phyloP scores from a whole-genome alignment of 352 stramenopile genomes.

The Phytopythium kandeliae region DNA sequence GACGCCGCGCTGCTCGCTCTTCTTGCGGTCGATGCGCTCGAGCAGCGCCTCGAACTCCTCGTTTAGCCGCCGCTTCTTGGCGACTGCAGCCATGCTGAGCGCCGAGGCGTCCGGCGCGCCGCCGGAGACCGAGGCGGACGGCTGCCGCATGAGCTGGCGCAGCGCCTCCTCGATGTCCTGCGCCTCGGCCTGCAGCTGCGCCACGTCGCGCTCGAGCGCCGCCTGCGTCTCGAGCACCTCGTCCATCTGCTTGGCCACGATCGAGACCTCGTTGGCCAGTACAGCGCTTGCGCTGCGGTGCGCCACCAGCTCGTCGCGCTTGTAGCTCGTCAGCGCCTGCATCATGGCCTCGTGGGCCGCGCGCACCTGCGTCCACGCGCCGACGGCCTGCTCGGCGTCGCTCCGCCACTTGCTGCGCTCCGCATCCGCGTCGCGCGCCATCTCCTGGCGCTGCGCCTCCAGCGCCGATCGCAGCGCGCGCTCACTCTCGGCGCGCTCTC shows the following conservation, averaged over 20 bases:
- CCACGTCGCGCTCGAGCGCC: slow-evolving; percentile 47
- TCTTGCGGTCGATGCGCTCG: slow-evolving; percentile 70
- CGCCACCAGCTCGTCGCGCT: slow-evolving; percentile 68
- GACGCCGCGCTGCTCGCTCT: slow-evolving; percentile 42
- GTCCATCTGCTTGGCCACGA: slow-evolving; percentile 69
- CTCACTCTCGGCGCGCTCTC: slow-evolving; percentile 11
- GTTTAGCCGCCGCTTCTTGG: slow-evolving; percentile 77
- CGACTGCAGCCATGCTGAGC: slow-evolving; percentile 57
- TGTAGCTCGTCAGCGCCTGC: slow-evolving; percentile 75
- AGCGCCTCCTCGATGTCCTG: slow-evolving; percentile 45
- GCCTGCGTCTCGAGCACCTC: slow-evolving; percentile 64
- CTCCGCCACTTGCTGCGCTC: slow-evolving; percentile 29
- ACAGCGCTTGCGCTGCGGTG: slow-evolving; percentile 68
- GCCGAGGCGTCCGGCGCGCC: slow-evolving; percentile 2
- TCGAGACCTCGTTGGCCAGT: slow-evolving; percentile 67
- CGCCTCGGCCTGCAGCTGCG: slow-evolving; percentile 50
- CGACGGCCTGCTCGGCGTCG: slow-evolving; percentile 19
- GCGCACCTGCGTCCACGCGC: slow-evolving; percentile 28
- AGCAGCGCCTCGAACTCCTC: slow-evolving; percentile 77
- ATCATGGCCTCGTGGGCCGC: slow-evolving; percentile 51
- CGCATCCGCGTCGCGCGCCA: slow-evolving; percentile 12
- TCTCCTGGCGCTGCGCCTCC: slow-evolving; percentile 11
- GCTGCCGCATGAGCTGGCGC: slow-evolving; percentile 57
- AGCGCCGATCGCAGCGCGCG: background rate
- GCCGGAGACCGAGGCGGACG: slow-evolving; percentile 9